These are phyloP conservation scores for Floccularia luteovirens DNA, from an alignment of 768 basidiomycete genomes.

Conservation along the genomic window DNA sequence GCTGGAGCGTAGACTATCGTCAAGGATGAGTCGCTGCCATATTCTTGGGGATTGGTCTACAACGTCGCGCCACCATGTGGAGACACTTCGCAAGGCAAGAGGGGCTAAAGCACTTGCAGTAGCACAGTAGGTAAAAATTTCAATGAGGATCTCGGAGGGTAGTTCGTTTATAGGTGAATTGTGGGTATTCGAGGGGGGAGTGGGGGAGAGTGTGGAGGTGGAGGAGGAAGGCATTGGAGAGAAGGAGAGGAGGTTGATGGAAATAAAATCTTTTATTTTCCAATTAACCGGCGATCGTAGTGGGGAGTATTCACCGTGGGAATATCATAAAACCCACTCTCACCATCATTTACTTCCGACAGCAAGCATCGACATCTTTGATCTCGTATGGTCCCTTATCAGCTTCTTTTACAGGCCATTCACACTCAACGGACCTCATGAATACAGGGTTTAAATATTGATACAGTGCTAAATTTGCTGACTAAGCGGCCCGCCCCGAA, in stretches of 20 bases:
- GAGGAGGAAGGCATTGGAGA: conserved; percentile 4
- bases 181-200: too few species aligned
- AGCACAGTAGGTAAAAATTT: conserved; percentile 46
- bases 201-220: conserved; percentile 4
- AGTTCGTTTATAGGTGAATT: conserved; percentile 27
- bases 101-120: conserved; percentile 38
- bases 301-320: too few species aligned
- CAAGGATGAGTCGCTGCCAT: conserved; percentile 53
- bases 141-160: conserved; percentile 56
- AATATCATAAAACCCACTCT: too few species aligned
- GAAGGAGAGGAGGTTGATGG: not conserved
- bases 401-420: too few species aligned
- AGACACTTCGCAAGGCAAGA: conserved; percentile 44
- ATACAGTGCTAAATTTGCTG: conserved; percentile 10
- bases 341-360: too few species aligned
- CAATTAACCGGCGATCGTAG: not conserved
- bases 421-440: too few species aligned
- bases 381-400: too few species aligned
- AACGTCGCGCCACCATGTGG: conserved; percentile 50
- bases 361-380: too few species aligned
- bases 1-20: conserved; percentile 28
- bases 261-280: not conserved
- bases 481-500: conserved; percentile 13
- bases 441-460: too few species aligned
- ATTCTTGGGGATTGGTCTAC: conserved; percentile 44